Evolutionary conservation across 2,329 filamentous ascomycete genomes (phyloP), one percentile per base, ranked within the genome.

Genomic region (Pseudopyricularia javanii): DNA sequence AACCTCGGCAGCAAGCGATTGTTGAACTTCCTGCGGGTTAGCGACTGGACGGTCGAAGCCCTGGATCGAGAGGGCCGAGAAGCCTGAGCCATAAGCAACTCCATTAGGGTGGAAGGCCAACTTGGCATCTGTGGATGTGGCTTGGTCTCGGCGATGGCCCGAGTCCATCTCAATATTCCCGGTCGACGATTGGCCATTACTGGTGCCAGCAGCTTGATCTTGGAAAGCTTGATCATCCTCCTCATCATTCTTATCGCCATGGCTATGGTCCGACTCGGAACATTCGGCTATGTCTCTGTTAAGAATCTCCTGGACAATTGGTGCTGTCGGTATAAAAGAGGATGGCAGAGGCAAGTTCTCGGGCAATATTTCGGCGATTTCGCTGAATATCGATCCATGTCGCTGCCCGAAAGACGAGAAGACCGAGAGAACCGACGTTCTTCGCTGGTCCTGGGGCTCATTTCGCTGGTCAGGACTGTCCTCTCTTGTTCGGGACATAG

Each of bases 21-120:
- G 56, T 30, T 59, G 56, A 8, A 60, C 51, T 37, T 61, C 59
- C 40, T 50, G 54, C 2, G 58, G 57, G 35, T 61, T 61, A 1
- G 57, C 55, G 2, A 61, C 59, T 2, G 57, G 58, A 17, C 55
- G 55, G 33, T 60, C 59, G 11, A 60, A 11, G 6, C 58, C 58
- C 17, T 53, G 59, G 30, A 59, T 54, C 4, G 59, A 52, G 22
- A 61, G 53, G 2, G 56, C 50, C 2, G 57, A 59, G 51, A 55
- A 60, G 20, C 58, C 58, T 12, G 53, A 57, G 26, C 59, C 59
- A 48, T 54, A 61, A 7, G 57, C 57, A 24, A 61, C 54, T 11
- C 59, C 59, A 12, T 56, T 58, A 8, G 59, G 58, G 53, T 61
- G 59, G 53, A 61, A 61, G 24, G 58, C 57, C 3, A 61, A 55